A percentile compares a stretch with the other conserved stretches of the same genome.
These are phyloP conservation scores for Lactarius indigo DNA, from an alignment of 768 basidiomycete genomes.

Conservation along the genomic window DNA sequence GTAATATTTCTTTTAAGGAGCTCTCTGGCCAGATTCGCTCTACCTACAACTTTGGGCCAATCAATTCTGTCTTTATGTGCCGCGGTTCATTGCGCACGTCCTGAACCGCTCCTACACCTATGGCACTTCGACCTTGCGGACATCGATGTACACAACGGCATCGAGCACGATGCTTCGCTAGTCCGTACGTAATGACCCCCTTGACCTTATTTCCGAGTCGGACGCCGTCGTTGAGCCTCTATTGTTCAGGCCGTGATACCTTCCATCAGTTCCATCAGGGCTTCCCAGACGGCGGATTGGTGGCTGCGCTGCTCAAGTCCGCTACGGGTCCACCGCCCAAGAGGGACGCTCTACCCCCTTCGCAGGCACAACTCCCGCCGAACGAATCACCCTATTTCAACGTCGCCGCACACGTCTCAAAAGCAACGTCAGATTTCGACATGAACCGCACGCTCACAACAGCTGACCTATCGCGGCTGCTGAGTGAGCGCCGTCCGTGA, in stretches of 20 bases:
- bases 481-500: conserved; percentile 61
- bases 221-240: not conserved
- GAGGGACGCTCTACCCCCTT: not conserved
- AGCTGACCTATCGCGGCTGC: conserved; percentile 54
- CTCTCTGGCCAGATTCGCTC: conserved; percentile 41
- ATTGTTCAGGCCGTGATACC: conserved; percentile 49
- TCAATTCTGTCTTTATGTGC: conserved; percentile 64
- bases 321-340: conserved; percentile 53
- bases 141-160: conserved; percentile 69
- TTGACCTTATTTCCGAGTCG: not conserved
- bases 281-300: conserved; percentile 42
- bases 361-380: conserved; percentile 1
- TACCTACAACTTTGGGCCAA: conserved; percentile 65
- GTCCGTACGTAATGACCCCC: conserved; percentile 41
- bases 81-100: conserved; percentile 55
- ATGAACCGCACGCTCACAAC: conserved; percentile 42
- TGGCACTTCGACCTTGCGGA: conserved; percentile 66
- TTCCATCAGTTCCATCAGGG: conserved; percentile 50
- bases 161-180: conserved; percentile 67
- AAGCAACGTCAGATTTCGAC: conserved; percentile 9
- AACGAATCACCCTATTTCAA: conserved; percentile 14
- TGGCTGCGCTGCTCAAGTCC: conserved; percentile 53
- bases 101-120: conserved; percentile 51
- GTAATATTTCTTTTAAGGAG: conserved; percentile 59
- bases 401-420: conserved; percentile 9